Evolutionary conservation across 306 rosid genomes (phyloP), one percentile per base, ranked within the genome.

Genomic region (Prunus campanulata): DNA sequence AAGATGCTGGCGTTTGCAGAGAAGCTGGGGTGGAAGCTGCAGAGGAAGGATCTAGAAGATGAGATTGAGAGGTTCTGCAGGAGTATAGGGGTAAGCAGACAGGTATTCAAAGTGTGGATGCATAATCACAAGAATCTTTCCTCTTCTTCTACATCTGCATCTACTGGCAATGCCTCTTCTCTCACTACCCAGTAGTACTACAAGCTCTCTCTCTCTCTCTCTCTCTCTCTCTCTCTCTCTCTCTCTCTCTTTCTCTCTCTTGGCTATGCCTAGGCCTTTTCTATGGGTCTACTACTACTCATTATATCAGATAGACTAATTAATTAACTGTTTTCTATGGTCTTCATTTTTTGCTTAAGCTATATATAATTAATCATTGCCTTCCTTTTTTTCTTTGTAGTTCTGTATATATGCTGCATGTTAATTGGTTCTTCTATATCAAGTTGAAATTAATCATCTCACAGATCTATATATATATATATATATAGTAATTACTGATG

Each of bases 71-170:
- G 89, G 72, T 92, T 92, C 66, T 92, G 97, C 67, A 74, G 80
- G 54, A 86, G 91, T 12, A 65, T 92, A 66, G 97, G 96, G 4
- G 83, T 92, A 3, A 87, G 83, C 62, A 79, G 96, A 65, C 96
- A 90, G 52, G 93, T 92, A 25, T 92, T 92, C 82, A 92, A 92
- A 83, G 97, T 92, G 4, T 92, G 97, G 97, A 92, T 90, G 97
- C 97, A 90, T 79, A 92, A 92, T 56, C 97, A 92, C 66, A 92
- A 92, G 90, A 88, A 88, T 68, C 74, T 85, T 64, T 80, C 84
- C 3, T 86, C 87, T 4, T 76, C 86, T 4, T 82, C 91, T 54
- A 83, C 91, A 2, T 83, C 90, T 42, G 78, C 88, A 71, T 81
- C 83, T 3, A 85, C 82, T 16, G 90, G 83, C 81, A 88, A 85